Conservation (phyloP, 306 rosid genomes). For the Cajanus cajan region DNA sequence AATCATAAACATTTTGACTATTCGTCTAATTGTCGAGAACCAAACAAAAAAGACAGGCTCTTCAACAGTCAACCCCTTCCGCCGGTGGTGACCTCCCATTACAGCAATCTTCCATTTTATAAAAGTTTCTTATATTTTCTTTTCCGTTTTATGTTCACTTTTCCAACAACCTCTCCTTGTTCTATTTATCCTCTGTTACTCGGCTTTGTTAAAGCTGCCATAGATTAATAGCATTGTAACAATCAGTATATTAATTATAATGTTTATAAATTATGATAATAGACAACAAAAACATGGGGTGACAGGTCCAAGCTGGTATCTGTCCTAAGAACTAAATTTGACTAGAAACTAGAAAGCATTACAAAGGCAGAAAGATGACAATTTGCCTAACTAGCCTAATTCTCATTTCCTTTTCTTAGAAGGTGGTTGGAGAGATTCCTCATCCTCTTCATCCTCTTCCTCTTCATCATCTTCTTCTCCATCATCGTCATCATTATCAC, state of each 20-base stretch:
- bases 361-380: background rate
- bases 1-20: too few relatives aligned
- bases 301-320: slow-evolving; percentile 26
- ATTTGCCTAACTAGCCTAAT: background rate
- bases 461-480: slow-evolving; percentile 44
- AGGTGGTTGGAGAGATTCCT: slow-evolving; percentile 68
- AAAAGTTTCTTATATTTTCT: background rate
- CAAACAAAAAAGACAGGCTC: too few relatives aligned
- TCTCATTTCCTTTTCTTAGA: slow-evolving; percentile 79
- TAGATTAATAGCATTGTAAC: background rate
- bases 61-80: too few relatives aligned
- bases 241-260: slow-evolving; percentile 5
- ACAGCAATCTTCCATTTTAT: too few relatives aligned
- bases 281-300: slow-evolving; percentile 3
- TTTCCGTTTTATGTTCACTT: background rate
- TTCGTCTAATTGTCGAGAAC: too few relatives aligned
- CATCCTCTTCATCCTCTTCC: slow-evolving; percentile 49
- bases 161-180: background rate
- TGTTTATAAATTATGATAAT: background rate
- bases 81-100: too few relatives aligned
- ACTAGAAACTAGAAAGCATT: slow-evolving; percentile 20
- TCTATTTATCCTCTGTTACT: background rate
- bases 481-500: slow-evolving; percentile 28
- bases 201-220: background rate
- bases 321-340: slow-evolving; percentile 32